These are phyloP conservation scores for Colletotrichum abscissum DNA, from an alignment of 2,329 filamentous ascomycete genomes.

Conservation along the genomic window DNA sequence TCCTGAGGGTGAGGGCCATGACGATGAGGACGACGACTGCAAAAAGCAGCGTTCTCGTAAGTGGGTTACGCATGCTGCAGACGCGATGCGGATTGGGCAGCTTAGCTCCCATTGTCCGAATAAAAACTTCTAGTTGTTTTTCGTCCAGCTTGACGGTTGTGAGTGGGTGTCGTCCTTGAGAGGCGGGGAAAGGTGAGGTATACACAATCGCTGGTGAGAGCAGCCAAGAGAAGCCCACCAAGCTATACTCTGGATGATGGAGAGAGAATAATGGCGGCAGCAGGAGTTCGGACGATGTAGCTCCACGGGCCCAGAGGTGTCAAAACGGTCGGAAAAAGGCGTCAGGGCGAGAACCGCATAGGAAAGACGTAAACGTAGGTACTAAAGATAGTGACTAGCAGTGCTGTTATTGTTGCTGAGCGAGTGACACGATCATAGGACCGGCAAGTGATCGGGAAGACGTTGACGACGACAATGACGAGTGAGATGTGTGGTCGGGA, in stretches of 20 bases:
- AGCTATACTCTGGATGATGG: not conserved
- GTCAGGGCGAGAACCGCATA: conserved; percentile 2
- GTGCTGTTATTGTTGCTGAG: conserved; percentile 25
- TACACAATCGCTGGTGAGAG: not conserved
- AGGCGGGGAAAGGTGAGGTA: not conserved
- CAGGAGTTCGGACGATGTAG: not conserved
- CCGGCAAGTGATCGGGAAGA: conserved; percentile 33
- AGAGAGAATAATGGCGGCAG: not conserved
- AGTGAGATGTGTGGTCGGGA: not conserved
- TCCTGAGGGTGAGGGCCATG: conserved; percentile 53
- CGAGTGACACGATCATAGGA: conserved; percentile 37
- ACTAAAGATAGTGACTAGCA: conserved; percentile 24
- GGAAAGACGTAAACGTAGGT: conserved; percentile 9
- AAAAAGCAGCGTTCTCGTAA: conserved; percentile 57
- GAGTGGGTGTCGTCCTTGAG: not conserved
- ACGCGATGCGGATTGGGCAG: conserved; percentile 53
- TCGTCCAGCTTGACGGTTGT: conserved; percentile 33
- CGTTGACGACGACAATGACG: too few relatives aligned
- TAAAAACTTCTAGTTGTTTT: conserved; percentile 12
- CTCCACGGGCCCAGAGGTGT: conserved; percentile 1
- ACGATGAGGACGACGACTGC: conserved; percentile 56
- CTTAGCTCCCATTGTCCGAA: conserved; percentile 50
- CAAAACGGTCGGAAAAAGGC: not conserved
- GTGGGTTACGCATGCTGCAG: conserved; percentile 61
- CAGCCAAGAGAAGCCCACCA: not conserved